Base-by-base conservation (phyloP, 257 asterid species). In the Plectranthus barbatus region DNA sequence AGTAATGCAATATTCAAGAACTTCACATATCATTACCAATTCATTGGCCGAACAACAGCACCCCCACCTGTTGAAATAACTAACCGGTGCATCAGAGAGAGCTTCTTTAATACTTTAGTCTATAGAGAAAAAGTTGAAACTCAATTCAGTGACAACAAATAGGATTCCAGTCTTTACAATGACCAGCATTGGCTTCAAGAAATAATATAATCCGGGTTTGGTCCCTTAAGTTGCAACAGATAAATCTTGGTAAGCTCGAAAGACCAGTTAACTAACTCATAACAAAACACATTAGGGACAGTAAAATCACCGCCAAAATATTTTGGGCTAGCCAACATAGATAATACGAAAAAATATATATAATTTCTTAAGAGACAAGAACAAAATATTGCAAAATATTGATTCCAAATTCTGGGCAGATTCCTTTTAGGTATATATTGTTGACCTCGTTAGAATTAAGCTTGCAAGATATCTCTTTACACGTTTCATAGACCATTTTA, bases 41-140 rank as follows among this genome's bases (percentile, higher is more conserved):
- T 92, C 67, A 85, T 66, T 57, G 91, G 88, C 70, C 94, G 95
- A 67, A 87, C 77, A 66, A 92, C 97, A 15, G 95, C 97, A 72
- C 97, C 97, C 56, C 99, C 99, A 57, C 97, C 99, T 0, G 97
- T 86, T 72, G 98, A 92, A 76, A 88, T 80, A 72, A 92, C 90
- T 66, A 86, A 67, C 34, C 79, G 81, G 21, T 78, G 88, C 95
- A 80, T 85, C 63, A 52, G 59, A 47, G 98, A 89, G 57, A 89
- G 71, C 81, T 85, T 85, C 56, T 60, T 69, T 74, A 92, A 63
- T 34, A 76, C 86, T 77, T 85, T 87, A 0, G 97, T 86, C 98
- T 92, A 45, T 58, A 66, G 42, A 71, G 47, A 20, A 74, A 41
- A 53, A 39, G n/a, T 34, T 13, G 36, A 5, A 11, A 9, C 19